Evolutionary conservation across 352 stramenopile genomes (phyloP).

Genomic region (Phytophthora vignae): DNA sequence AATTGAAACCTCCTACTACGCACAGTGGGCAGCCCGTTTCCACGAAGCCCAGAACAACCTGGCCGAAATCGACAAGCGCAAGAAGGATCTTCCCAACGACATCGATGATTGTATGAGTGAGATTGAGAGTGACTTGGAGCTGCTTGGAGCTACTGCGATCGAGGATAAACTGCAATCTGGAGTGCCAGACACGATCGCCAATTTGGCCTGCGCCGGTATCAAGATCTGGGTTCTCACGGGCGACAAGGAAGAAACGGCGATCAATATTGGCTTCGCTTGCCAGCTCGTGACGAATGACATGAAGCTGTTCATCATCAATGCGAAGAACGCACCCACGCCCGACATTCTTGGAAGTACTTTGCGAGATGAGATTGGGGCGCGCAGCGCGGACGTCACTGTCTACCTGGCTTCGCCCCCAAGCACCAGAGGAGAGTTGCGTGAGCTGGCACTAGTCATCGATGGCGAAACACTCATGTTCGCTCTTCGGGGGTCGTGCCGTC

Average conservation of each 20-base stretch:
- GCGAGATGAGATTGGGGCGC: conserved; percentile 47
- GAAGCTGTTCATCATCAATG: conserved; percentile 74
- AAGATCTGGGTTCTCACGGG: conserved; percentile 96
- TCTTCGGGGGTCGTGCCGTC: conserved; percentile 49
- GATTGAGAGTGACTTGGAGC: conserved; percentile 82
- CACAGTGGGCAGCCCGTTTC: conserved; percentile 65
- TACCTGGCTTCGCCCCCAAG: conserved; percentile 57
- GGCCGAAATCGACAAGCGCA: conserved; percentile 82
- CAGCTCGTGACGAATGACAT: conserved; percentile 89
- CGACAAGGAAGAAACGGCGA: conserved; percentile 95
- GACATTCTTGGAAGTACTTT: conserved; percentile 63
- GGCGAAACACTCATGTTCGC: conserved; percentile 76
- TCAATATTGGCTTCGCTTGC: conserved; percentile 95
- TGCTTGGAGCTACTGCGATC: conserved; percentile 93
- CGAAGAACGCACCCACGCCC: conserved; percentile 57
- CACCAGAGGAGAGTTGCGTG: conserved; percentile 53
- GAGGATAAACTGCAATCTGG: conserved; percentile 94
- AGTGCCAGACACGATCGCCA: conserved; percentile 89
- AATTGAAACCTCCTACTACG: conserved; percentile 60
- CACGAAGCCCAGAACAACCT: conserved; percentile 78
- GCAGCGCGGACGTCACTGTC: conserved; percentile 52
- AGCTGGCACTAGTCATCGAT: conserved; percentile 84
- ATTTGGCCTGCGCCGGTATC: conserved; percentile 87
- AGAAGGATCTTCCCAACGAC: conserved; percentile 72
- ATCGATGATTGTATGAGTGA: conserved; percentile 87